Conservation (phyloP, 2,329 filamentous ascomycete genomes). For the Phyllosticta citrichinensis region DNA sequence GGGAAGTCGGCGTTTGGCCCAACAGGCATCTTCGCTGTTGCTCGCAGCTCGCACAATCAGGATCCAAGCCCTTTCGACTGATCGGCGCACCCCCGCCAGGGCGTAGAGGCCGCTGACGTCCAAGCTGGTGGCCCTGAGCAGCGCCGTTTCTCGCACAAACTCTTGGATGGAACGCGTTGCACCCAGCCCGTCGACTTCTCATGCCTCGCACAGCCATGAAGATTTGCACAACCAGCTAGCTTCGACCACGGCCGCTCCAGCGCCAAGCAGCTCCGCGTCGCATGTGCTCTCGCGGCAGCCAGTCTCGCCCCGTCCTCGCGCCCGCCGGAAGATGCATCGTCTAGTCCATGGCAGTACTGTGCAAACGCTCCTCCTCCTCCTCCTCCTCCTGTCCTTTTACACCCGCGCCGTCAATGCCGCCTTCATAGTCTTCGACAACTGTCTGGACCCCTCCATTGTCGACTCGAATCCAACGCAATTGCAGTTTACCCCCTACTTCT, state of each 20-base stretch:
- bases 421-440: constrained; percentile 74
- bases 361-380: not conserved
- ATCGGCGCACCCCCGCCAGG: constrained; percentile 5
- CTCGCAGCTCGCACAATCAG: not conserved
- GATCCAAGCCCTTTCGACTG: not conserved
- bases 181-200: not conserved
- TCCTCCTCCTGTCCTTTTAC: not conserved
- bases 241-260: constrained; percentile 1
- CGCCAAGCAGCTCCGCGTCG: not conserved
- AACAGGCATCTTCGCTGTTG: constrained; percentile 8
- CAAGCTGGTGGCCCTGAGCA: constrained; percentile 1
- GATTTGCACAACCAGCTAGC: not conserved
- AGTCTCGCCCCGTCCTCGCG: not conserved
- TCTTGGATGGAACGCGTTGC: constrained; percentile 6
- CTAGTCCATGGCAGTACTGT: not conserved
- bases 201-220: not conserved
- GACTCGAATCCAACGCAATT: constrained; percentile 51
- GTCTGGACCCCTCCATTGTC: constrained; percentile 52
- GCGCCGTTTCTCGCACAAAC: not conserved
- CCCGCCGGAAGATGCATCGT: constrained; percentile 4
- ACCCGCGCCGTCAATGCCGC: constrained; percentile 29
- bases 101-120: not conserved
- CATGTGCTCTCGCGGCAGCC: not conserved
- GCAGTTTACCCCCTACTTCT: constrained; percentile 68
- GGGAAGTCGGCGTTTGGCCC: not conserved